Evolutionary conservation across 345 rosid species (phyloP), one percentile per base, ranked within the genome.

Genomic region (Arabidopsis arenosa): DNA sequence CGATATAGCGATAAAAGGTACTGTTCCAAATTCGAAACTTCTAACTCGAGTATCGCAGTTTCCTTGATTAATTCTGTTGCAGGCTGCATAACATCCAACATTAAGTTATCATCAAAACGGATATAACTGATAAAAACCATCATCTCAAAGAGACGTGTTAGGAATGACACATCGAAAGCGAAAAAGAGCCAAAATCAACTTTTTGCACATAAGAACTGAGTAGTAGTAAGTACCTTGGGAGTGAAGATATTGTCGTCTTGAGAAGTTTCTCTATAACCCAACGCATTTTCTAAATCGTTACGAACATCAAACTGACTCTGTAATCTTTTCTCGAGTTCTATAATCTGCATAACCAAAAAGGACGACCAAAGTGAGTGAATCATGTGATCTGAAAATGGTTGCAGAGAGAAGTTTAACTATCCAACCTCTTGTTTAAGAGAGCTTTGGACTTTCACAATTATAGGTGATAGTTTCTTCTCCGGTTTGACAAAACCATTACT

Each of bases 11-110:
- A 86, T 53, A 90, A 86, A 81, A 94, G 98, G 71, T 94, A 86
- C 61, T 89, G 95, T 52, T 94, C 98, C 82, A 94, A 75, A 81
- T 89, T 75, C n/a, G 84, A 92, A 58, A 92, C 97, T 85, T 94
- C 96, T 82, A 89, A 76, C 83, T 94, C 97, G 18, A 94, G 70
- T 36, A 87, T 88, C 0, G 91, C 90, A 4, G 89, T 89, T 82
- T 94, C 97, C 74, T 84, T 89, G 63, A 94, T 90, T 63, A 94
- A 57, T 76, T 89, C 89, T 30, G 92, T 82, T 62, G 96, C 87
- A 21, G 91, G 91, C 96, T 94, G 85, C 57, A 76, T 21, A 21
- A 9, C 56, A 51, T 21, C 56, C 13, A 47, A 21, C 30, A 51
- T 21, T 21, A 14, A 9, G 32, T 21, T 21, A 52, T 52, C 12